These are phyloP conservation scores for Alternaria gaisen DNA, from an alignment of 2,329 filamentous ascomycete genomes.

Conservation along the genomic window DNA sequence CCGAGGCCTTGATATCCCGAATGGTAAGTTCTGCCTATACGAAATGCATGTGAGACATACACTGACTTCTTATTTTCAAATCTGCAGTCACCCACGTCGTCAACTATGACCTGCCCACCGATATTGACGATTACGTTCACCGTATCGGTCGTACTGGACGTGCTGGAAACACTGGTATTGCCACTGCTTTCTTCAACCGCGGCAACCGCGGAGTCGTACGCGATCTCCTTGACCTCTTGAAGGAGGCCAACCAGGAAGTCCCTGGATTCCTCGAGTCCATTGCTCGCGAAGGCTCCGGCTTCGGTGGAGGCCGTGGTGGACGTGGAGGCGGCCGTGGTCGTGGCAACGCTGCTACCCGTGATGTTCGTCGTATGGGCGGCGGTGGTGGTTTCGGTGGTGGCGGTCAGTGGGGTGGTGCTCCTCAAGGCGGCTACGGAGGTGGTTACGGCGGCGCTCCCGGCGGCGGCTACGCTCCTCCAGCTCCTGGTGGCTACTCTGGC, in stretches of 20 bases:
- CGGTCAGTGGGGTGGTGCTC: constrained; percentile 46
- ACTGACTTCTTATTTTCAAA: background rate
- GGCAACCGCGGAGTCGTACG: constrained; percentile 98
- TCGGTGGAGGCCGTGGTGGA: constrained; percentile 76
- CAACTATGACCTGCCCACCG: constrained; percentile 99
- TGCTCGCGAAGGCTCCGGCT: constrained; percentile 88
- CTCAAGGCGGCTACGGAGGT: constrained; percentile 61
- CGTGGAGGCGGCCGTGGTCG: constrained; percentile 75
- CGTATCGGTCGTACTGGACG: constrained; percentile 99
- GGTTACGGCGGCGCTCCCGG: constrained; percentile 59
- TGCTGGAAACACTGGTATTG: constrained; percentile 98
- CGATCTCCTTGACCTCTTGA: constrained; percentile 95
- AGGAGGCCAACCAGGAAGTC: constrained; percentile 98
- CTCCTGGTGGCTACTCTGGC: constrained; percentile 56
- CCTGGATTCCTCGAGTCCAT: constrained; percentile 96
- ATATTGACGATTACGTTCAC: constrained; percentile 99
- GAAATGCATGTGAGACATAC: background rate
- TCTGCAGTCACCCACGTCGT: constrained; percentile 76
- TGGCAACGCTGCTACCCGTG: constrained; percentile 76
- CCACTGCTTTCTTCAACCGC: constrained; percentile 99
- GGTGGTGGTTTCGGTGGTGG: constrained; percentile 61
- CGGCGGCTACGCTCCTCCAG: constrained; percentile 56
- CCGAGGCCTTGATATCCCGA: constrained; percentile 83
- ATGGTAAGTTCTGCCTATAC: constrained; percentile 56
- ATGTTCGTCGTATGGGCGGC: constrained; percentile 73